A percentile compares a stretch with the other conserved stretches of the same genome.
These are phyloP conservation scores for Boletus eberwhitei DNA, from an alignment of 768 basidiomycete species.

Conservation along the genomic window DNA sequence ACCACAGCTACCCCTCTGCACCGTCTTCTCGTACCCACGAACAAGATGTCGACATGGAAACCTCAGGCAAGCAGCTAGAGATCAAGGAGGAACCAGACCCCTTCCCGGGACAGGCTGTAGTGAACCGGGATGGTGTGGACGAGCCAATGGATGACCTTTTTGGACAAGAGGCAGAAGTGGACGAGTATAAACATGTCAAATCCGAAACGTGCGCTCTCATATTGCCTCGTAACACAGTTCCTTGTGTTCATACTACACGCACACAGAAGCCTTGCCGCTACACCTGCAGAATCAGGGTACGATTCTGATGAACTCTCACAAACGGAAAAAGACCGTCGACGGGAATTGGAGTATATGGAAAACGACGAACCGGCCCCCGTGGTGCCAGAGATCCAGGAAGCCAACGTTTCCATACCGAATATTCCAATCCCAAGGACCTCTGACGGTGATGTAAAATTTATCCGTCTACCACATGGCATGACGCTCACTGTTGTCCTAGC, in stretches of 20 bases:
- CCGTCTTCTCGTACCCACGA: slow-evolving; percentile 7
- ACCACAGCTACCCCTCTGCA: slow-evolving; percentile 12
- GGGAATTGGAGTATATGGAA: slow-evolving; percentile 78
- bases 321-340: slow-evolving; percentile 53
- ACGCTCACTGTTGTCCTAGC: slow-evolving; percentile 33
- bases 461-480: not conserved
- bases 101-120: slow-evolving; percentile 16
- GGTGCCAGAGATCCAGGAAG: slow-evolving; percentile 56
- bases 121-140: slow-evolving; percentile 29
- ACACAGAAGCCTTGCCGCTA: slow-evolving; percentile 36
- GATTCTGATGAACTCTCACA: slow-evolving; percentile 70
- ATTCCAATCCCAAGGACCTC: slow-evolving; percentile 76
- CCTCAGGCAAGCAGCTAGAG: slow-evolving; percentile 9
- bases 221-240: slow-evolving; percentile 5
- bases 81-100: slow-evolving; percentile 16
- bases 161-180: slow-evolving; percentile 60
- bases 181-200: slow-evolving; percentile 39
- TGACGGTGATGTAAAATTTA: slow-evolving; percentile 68
- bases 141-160: slow-evolving; percentile 78
- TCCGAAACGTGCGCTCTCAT: slow-evolving; percentile 42
- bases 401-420: slow-evolving; percentile 80
- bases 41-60: slow-evolving; percentile 45
- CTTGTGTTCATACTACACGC: slow-evolving; percentile 15
- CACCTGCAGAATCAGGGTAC: slow-evolving; percentile 41
- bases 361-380: slow-evolving; percentile 63